Base-by-base conservation (phyloP, 768 basidiomycete species). In the Boletus vermiculosoides region DNA sequence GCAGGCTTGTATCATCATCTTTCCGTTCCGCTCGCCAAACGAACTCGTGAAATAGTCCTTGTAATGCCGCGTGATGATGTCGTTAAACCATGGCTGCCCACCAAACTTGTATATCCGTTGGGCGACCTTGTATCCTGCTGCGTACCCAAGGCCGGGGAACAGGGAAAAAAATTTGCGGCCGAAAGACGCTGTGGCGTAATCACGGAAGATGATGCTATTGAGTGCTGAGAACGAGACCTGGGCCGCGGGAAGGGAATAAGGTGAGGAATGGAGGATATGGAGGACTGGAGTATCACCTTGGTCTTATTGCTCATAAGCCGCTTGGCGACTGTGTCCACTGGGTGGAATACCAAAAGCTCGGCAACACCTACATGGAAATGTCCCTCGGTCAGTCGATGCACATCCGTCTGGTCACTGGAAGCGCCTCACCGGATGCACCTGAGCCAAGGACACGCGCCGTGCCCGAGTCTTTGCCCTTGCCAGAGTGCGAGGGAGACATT, bases 61-160 rank as follows among this genome's bases (percentile, higher is more conserved):
- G 79, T 88, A 92, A 74, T 94, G 80, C 66, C 81, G 83, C 61
- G 81, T 80, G 73, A 99, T 86, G 70, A 95, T 65, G 76, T 98
- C 97, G 76, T 94, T 90, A 75, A 98, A 97, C 82, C 87, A 98
- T 15, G 96, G 96, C 76, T 99, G 96, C 6, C 96, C 96, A 59
- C 96, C 96, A 66, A 98, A 99, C 76, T 97, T 99, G 86, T 95
- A 96, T 66, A 93, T 82, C 50, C 94, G 85, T 74, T 98, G 94
- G 0, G 92, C 75, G 67, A 98, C 77, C 74, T 98, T 99, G 85
- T 98, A 99, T 5, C 97, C 95, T 28, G 96, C 97, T 5, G 97
- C 96, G 70, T 99, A 99, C 2, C 96, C 96, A 4, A 99, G 85
- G 52, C 94, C 96, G 36, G 96, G 96, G 79, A 99, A 99, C n/a